phyloP scores from a whole-genome alignment of 106 monocot genomes.

The Acorus gramineus region DNA sequence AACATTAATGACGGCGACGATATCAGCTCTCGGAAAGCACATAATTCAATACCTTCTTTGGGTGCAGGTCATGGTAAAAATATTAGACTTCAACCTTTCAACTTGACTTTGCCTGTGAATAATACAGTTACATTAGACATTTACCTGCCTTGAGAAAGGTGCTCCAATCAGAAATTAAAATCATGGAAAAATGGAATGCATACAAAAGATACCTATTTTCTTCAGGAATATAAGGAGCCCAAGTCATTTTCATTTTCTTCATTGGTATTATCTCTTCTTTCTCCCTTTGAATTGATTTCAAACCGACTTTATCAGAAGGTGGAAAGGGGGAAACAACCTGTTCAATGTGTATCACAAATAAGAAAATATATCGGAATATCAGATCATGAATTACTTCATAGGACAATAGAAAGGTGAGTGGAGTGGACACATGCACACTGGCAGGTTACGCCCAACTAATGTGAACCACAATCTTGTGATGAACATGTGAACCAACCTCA shows the following conservation, averaged over 20 bases:
- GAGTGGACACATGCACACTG: background rate
- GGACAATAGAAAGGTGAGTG: background rate
- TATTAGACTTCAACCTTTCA: conserved; percentile 67
- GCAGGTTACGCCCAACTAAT: too few relatives aligned
- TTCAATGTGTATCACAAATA: background rate
- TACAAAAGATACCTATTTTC: conserved; percentile 49
- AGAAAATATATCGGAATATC: too few relatives aligned
- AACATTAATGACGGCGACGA: too few relatives aligned
- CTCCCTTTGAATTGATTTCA: conserved; percentile 86
- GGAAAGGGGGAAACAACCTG: conserved; percentile 91
- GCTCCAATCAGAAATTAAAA: background rate
- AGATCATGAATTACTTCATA: too few relatives aligned
- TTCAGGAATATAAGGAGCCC: conserved; percentile 92
- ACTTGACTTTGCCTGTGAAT: conserved; percentile 52
- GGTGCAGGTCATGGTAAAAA: conserved; percentile 78
- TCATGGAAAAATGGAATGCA: too few relatives aligned
- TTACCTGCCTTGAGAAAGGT: too few relatives aligned
- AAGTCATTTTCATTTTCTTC: conserved; percentile 96
- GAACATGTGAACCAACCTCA: too few relatives aligned
- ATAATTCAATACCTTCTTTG: conserved; percentile 64
- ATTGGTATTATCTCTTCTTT: conserved; percentile 95
- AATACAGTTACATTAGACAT: too few relatives aligned
- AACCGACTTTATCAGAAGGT: conserved; percentile 90
- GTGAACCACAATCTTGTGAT: too few relatives aligned
- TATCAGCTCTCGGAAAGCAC: too few relatives aligned